phyloP scores from a whole-genome alignment of 108 stramenopile species.

The Fragilaria crotonensis region DNA sequence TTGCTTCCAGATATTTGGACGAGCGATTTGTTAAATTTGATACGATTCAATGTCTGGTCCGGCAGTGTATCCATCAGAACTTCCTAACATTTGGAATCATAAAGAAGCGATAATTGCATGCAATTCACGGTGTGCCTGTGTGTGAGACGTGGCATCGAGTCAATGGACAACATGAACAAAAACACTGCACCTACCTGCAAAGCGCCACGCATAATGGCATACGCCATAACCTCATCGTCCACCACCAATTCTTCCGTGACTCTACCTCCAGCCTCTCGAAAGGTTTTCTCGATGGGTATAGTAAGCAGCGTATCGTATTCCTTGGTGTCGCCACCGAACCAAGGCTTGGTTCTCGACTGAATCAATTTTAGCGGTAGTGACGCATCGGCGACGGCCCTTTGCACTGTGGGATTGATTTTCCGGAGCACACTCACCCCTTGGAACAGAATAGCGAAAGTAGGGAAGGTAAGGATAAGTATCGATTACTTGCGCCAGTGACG shows the following conservation, averaged over 20 bases:
- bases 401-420: conserved; percentile 45
- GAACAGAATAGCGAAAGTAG: not conserved
- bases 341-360: conserved; percentile 42
- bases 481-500: not conserved
- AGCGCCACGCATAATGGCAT: conserved; percentile 65
- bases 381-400: conserved; percentile 41
- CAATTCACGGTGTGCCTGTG: too few relatives aligned
- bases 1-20: conserved; percentile 15
- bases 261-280: conserved; percentile 22
- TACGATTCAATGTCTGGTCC: conserved; percentile 9
- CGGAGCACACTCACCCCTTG: conserved; percentile 44
- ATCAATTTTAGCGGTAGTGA: conserved; percentile 38
- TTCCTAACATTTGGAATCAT: conserved; percentile 2
- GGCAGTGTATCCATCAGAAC: conserved; percentile 42
- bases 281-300: conserved; percentile 35
- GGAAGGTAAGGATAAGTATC: not conserved
- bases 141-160: too few relatives aligned
- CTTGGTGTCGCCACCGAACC: conserved; percentile 24
- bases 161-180: too few relatives aligned
- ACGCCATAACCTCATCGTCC: conserved; percentile 33
- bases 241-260: conserved; percentile 20
- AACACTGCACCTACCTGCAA: conserved; percentile 46
- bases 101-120: too few relatives aligned
- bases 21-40: conserved; percentile 47
- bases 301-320: conserved; percentile 38